These are phyloP conservation scores for Trichoderma sp. DNA, from an alignment of 2,329 filamentous ascomycete genomes.

Conservation along the genomic window DNA sequence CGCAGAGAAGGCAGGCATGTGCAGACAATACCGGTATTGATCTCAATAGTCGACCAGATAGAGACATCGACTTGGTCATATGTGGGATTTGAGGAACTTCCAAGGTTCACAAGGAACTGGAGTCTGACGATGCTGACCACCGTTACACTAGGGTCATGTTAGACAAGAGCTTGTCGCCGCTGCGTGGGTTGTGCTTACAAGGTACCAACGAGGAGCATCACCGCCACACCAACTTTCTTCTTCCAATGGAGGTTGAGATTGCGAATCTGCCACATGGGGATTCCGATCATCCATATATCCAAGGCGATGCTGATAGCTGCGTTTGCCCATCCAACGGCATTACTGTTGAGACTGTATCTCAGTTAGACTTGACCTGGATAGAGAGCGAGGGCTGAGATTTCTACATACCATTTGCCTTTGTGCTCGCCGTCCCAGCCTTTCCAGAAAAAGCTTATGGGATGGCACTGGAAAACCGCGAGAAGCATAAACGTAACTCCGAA, in stretches of 20 bases:
- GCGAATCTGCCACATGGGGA: conserved; percentile 39
- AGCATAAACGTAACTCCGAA: conserved; percentile 35
- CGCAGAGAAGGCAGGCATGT: conserved; percentile 34
- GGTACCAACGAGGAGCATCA: conserved; percentile 44
- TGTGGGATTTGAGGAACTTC: conserved; percentile 29
- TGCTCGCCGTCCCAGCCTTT: conserved; percentile 9
- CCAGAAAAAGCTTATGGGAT: conserved; percentile 42
- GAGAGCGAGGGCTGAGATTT: not conserved
- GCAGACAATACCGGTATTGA: conserved; percentile 37
- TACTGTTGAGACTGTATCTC: conserved; percentile 37
- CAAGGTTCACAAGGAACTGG: conserved; percentile 29
- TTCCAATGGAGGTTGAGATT: conserved; percentile 35
- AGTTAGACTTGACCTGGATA: conserved; percentile 32
- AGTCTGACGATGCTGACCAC: conserved; percentile 33
- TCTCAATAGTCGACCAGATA: conserved; percentile 36
- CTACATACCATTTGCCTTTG: not conserved
- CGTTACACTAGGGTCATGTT: conserved; percentile 26
- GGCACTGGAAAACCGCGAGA: conserved; percentile 37
- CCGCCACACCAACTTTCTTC: conserved; percentile 41
- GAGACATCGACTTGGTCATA: conserved; percentile 31
- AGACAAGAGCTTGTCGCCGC: not conserved
- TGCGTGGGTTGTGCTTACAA: conserved; percentile 29
- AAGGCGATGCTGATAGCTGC: conserved; percentile 41
- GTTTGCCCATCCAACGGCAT: conserved; percentile 40
- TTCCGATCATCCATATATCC: conserved; percentile 42